phyloP scores from a whole-genome alignment of 441 rosid species.

The Syzygium malaccense region DNA sequence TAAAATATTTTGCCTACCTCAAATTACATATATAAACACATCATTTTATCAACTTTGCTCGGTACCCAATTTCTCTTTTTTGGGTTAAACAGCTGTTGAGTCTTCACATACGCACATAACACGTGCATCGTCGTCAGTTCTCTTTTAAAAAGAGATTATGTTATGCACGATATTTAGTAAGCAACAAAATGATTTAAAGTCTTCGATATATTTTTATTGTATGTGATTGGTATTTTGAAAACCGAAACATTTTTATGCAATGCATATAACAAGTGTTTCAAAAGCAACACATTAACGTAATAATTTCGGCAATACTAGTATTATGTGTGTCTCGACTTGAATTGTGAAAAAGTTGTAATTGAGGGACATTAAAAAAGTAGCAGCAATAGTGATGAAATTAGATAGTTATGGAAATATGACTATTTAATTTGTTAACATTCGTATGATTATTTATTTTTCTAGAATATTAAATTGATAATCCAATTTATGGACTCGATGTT shows the following conservation, averaged over 20 bases:
- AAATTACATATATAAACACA: not conserved
- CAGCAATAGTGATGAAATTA: not conserved
- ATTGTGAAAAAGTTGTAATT: not conserved
- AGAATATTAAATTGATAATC: not conserved
- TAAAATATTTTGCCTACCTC: not conserved
- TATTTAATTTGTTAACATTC: not conserved
- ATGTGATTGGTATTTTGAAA: not conserved
- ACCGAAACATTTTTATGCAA: rapidly evolving
- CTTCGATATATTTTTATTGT: rapidly evolving
- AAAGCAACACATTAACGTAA: not conserved
- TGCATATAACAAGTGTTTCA: not conserved
- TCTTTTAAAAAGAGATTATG: not conserved
- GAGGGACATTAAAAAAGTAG: not conserved
- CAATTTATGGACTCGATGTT: not conserved
- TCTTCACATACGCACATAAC: rapidly evolving
- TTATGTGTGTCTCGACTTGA: not conserved
- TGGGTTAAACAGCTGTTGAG: rapidly evolving
- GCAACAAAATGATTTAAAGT: rapidly evolving
- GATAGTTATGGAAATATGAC: not conserved
- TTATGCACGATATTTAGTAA: not conserved
- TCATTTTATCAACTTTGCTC: not conserved
- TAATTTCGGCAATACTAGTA: not conserved
- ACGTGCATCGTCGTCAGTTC: rapidly evolving
- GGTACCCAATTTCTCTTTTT: not conserved
- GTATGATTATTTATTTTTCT: no score